A percentile compares a stretch with the other conserved stretches of the same genome.
Evolutionary conservation across 2,329 filamentous ascomycete species (phyloP).

Genomic region (Colletotrichum theobromicola): DNA sequence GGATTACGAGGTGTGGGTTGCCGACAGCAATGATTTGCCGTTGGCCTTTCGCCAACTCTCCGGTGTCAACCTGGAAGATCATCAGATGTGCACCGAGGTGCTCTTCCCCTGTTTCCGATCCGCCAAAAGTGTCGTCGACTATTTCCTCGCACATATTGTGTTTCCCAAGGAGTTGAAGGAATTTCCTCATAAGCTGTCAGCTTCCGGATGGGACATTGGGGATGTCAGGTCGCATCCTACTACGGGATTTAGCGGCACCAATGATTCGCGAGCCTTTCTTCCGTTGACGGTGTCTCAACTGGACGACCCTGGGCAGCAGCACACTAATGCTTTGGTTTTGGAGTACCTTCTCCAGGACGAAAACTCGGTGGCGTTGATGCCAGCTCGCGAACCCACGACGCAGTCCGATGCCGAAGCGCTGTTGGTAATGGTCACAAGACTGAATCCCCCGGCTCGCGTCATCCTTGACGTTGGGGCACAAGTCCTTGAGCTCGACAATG

Average conservation of each 20-base stretch:
- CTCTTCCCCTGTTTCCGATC: slow-evolving; percentile 60
- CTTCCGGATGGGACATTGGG: slow-evolving; percentile 72
- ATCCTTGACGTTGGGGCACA: slow-evolving; percentile 76
- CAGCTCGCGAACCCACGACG: background rate
- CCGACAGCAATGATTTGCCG: slow-evolving; percentile 36
- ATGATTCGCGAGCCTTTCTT: slow-evolving; percentile 64
- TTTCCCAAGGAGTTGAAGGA: slow-evolving; percentile 68
- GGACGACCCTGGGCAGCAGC: slow-evolving; percentile 57
- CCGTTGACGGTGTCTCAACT: slow-evolving; percentile 61
- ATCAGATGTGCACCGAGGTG: slow-evolving; percentile 44
- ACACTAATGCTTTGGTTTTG: slow-evolving; percentile 73
- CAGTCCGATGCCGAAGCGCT: slow-evolving; percentile 44
- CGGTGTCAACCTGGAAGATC: slow-evolving; percentile 65
- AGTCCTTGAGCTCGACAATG: slow-evolving; percentile 68
- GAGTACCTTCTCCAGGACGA: slow-evolving; percentile 59
- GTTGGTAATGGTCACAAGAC: slow-evolving; percentile 44
- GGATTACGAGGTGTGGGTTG: slow-evolving; percentile 58
- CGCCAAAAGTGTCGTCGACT: slow-evolving; percentile 64
- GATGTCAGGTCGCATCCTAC: slow-evolving; percentile 50
- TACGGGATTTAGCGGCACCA: slow-evolving; percentile 75
- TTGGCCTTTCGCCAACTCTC: slow-evolving; percentile 42
- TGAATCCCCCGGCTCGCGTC: slow-evolving; percentile 53
- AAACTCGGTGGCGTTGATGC: slow-evolving; percentile 46
- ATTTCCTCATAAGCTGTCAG: slow-evolving; percentile 66
- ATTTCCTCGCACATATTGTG: slow-evolving; percentile 62